These are phyloP conservation scores for Opeltia flavorubescens DNA, from an alignment of 495 filamentous ascomycete genomes.

Conservation along the genomic window DNA sequence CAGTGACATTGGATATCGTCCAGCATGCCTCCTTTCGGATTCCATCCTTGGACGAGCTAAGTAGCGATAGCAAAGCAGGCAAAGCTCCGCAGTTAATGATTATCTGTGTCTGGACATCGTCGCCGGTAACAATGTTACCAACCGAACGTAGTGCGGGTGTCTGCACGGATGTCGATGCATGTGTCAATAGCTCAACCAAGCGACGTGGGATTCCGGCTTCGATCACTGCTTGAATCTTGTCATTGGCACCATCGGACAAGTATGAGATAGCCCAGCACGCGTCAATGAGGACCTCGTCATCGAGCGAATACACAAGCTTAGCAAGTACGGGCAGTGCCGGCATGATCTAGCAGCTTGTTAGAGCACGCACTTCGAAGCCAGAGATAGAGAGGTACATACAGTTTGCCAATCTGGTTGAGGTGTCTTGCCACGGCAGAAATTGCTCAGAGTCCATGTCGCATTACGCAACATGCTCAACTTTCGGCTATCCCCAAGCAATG, in stretches of 20 bases:
- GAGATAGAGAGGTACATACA: slow-evolving; percentile 36
- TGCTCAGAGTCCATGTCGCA: slow-evolving; percentile 98
- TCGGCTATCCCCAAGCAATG: slow-evolving; percentile 86
- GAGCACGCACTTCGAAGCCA: neutral
- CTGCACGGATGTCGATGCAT: slow-evolving; percentile 97
- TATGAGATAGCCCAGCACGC: slow-evolving; percentile 99
- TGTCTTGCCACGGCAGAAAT: slow-evolving; percentile 99
- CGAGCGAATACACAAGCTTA: slow-evolving; percentile 95
- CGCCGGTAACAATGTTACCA: slow-evolving; percentile 97
- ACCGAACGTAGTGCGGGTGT: slow-evolving; percentile 95
- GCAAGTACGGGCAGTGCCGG: slow-evolving; percentile 93
- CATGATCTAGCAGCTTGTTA: slow-evolving; percentile 62
- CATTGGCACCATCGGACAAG: slow-evolving; percentile 95
- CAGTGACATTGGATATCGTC: slow-evolving; percentile 99
- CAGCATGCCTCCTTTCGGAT: slow-evolving; percentile 99
- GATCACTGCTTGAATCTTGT: slow-evolving; percentile 99
- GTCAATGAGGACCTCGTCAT: slow-evolving; percentile 97
- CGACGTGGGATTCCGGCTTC: slow-evolving; percentile 96
- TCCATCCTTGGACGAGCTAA: slow-evolving; percentile 94
- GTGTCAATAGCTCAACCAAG: slow-evolving; percentile 93
- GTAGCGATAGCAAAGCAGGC: slow-evolving; percentile 76
- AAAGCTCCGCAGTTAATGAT: slow-evolving; percentile 98
- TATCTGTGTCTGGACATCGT: slow-evolving; percentile 97
- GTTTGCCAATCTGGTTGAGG: slow-evolving; percentile 97
- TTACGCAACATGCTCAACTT: slow-evolving; percentile 99